Evolutionary conservation across 176 grass and related monocot species (phyloP).

Genomic region (Juncus effusus): DNA sequence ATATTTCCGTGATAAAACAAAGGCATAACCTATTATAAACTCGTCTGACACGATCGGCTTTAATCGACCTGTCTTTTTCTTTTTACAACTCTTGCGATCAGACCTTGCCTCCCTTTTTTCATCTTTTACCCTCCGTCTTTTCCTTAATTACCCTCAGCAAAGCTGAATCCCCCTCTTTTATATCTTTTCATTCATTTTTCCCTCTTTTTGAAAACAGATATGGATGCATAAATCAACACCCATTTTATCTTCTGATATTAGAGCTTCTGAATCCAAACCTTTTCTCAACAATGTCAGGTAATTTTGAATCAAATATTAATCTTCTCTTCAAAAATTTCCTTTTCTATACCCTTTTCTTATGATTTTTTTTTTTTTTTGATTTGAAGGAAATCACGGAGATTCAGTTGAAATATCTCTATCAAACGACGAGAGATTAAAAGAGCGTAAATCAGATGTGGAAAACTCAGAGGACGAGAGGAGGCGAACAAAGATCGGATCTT

Average conservation of each 20-base stretch:
- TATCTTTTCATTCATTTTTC: not conserved
- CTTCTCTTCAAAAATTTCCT: not conserved
- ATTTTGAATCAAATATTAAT: too few relatives aligned
- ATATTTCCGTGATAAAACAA: not conserved
- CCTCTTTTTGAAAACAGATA: not conserved
- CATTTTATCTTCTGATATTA: conserved; percentile 2
- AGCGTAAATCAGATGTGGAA: conserved; percentile 46
- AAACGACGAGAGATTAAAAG: conserved; percentile 41
- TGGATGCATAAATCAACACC: not conserved
- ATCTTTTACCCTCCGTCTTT: conserved; percentile 9
- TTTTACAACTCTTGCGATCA: conserved; percentile 4
- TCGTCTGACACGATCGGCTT: conserved; percentile 23
- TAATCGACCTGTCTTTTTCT: conserved; percentile 23
- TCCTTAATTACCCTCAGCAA: not conserved
- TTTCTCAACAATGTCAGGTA: too few relatives aligned
- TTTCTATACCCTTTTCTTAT: conserved; percentile 3
- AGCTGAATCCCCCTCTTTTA: not conserved
- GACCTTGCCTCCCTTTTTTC: conserved; percentile 14
- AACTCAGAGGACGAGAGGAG: conserved; percentile 94
- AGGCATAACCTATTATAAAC: not conserved
- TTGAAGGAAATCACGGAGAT: conserved; percentile 54
- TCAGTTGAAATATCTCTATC: conserved; percentile 63
- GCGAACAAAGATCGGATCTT: conserved; percentile 82
- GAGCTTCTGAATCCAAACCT: not conserved
- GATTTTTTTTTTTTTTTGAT: conserved; percentile 12